Evolutionary conservation across 495 filamentous ascomycete species (phyloP).

Genomic region (Neurospora sp.): DNA sequence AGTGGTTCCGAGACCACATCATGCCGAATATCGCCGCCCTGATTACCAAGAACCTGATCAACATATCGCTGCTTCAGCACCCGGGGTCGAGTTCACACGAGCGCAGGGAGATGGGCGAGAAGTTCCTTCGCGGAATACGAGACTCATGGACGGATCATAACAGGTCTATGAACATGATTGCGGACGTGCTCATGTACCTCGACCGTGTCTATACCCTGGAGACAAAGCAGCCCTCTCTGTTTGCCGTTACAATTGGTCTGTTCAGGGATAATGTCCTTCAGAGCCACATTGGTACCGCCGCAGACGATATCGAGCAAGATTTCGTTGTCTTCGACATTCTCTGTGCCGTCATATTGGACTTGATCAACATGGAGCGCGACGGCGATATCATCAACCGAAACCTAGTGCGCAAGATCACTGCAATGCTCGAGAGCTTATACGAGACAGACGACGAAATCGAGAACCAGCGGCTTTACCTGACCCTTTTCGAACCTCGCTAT

Average conservation of each 20-base stretch:
- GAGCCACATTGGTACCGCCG: slow-evolving; percentile 30
- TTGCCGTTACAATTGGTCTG: slow-evolving; percentile 69
- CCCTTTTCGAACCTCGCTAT: slow-evolving; percentile 72
- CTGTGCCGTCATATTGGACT: slow-evolving; percentile 74
- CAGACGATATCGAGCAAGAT: slow-evolving; percentile 19
- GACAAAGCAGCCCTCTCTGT: slow-evolving; percentile 66
- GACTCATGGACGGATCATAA: slow-evolving; percentile 81
- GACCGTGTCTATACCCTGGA: slow-evolving; percentile 74
- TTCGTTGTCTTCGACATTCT: slow-evolving; percentile 57
- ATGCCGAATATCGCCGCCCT: slow-evolving; percentile 52
- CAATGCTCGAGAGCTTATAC: slow-evolving; percentile 88
- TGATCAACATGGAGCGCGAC: slow-evolving; percentile 84
- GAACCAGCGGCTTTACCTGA: slow-evolving; percentile 72
- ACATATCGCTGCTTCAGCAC: slow-evolving; percentile 32
- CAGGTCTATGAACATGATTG: slow-evolving; percentile 91
- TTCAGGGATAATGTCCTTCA: slow-evolving; percentile 75
- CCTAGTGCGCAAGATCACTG: slow-evolving; percentile 69
- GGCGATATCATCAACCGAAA: slow-evolving; percentile 83
- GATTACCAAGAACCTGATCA: slow-evolving; percentile 50
- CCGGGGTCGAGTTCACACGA: slow-evolving; percentile 58
- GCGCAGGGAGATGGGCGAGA: slow-evolving; percentile 69
- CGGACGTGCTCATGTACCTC: slow-evolving; percentile 98
- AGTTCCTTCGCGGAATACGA: slow-evolving; percentile 67
- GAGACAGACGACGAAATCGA: slow-evolving; percentile 66
- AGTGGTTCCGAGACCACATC: slow-evolving; percentile 65